These are phyloP conservation scores for Blastomyces parvus DNA, from an alignment of 2,329 filamentous ascomycete genomes.

Conservation along the genomic window DNA sequence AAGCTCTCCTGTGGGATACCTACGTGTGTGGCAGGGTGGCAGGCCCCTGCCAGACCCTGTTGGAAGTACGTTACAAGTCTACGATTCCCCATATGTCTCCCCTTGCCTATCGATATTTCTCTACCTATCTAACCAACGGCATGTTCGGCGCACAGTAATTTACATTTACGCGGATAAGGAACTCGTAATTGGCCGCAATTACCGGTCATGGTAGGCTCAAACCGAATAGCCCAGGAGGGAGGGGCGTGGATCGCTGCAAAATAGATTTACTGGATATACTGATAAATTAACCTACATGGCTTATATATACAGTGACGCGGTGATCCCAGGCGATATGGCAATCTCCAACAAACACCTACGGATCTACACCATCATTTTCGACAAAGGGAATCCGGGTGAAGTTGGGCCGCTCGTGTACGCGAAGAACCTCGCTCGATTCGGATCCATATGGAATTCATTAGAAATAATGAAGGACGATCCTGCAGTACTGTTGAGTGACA, in stretches of 20 bases:
- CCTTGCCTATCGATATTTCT: neutral
- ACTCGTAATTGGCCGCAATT: slow-evolving; percentile 15
- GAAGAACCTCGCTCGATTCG: slow-evolving; percentile 36
- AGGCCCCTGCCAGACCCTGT: too few species aligned
- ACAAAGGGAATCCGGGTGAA: slow-evolving; percentile 28
- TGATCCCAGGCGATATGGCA: slow-evolving; percentile 25
- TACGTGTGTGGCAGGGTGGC: slow-evolving; percentile 10
- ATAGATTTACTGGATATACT: neutral
- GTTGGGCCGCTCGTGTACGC: slow-evolving; percentile 37
- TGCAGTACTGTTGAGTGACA: slow-evolving; percentile 15
- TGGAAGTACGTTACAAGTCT: slow-evolving; percentile 4
- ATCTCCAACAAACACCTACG: slow-evolving; percentile 36
- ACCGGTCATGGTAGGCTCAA: slow-evolving; percentile 13
- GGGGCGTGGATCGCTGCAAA: too few species aligned
- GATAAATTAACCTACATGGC: neutral
- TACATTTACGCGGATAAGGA: slow-evolving; percentile 13
- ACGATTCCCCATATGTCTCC: neutral
- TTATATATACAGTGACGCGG: slow-evolving; percentile 16
- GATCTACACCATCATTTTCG: slow-evolving; percentile 37
- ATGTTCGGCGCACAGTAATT: slow-evolving; percentile 7
- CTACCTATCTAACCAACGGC: neutral
- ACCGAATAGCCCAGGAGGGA: neutral
- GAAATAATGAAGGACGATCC: slow-evolving; percentile 11
- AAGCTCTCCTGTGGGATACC: slow-evolving; percentile 10
- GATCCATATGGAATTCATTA: slow-evolving; percentile 30